A percentile compares a stretch with the other conserved stretches of the same genome.
Evolutionary conservation across 192 early-diverging fungal genomes (phyloP).

Genomic region (Pilaira anomala): DNA sequence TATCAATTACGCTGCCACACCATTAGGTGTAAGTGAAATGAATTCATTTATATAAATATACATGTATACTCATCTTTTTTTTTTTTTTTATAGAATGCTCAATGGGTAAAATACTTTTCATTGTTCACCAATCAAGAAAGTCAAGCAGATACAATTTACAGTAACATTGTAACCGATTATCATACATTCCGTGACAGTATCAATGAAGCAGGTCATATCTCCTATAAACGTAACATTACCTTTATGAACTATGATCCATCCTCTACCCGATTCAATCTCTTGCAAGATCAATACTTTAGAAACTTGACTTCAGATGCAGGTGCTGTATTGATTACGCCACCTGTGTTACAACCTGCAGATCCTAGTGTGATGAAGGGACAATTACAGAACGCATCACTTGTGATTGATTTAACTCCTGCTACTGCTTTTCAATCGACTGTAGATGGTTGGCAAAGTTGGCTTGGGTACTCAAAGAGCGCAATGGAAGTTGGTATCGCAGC

Average conservation of each 20-base stretch:
- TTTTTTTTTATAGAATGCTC: slow-evolving; percentile 19
- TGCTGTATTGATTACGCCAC: slow-evolving; percentile 18
- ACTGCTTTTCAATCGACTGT: slow-evolving; percentile 13
- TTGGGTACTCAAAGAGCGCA: slow-evolving; percentile 14
- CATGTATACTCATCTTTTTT: not conserved
- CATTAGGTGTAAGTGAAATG: slow-evolving; percentile 21
- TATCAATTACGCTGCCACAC: slow-evolving; percentile 16
- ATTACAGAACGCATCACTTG: slow-evolving; percentile 24
- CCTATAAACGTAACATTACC: slow-evolving; percentile 35
- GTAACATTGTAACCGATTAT: slow-evolving; percentile 32
- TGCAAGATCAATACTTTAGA: slow-evolving; percentile 30
- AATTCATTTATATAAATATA: not conserved
- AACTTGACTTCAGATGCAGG: slow-evolving; percentile 45
- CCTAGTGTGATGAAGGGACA: slow-evolving; percentile 20
- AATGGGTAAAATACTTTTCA: slow-evolving; percentile 40
- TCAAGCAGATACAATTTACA: slow-evolving; percentile 24
- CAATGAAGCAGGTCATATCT: slow-evolving; percentile 6
- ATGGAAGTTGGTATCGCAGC: slow-evolving; percentile 13
- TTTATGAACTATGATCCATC: slow-evolving; percentile 39
- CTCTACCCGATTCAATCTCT: slow-evolving; percentile 21
- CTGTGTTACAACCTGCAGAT: slow-evolving; percentile 17
- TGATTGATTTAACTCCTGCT: slow-evolving; percentile 29
- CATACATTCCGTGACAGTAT: slow-evolving; percentile 14
- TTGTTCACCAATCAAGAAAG: slow-evolving; percentile 39
- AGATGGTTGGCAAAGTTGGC: slow-evolving; percentile 17